Evolutionary conservation across 768 basidiomycete genomes (phyloP).

Genomic region (Brasilioporus rufonigricans): DNA sequence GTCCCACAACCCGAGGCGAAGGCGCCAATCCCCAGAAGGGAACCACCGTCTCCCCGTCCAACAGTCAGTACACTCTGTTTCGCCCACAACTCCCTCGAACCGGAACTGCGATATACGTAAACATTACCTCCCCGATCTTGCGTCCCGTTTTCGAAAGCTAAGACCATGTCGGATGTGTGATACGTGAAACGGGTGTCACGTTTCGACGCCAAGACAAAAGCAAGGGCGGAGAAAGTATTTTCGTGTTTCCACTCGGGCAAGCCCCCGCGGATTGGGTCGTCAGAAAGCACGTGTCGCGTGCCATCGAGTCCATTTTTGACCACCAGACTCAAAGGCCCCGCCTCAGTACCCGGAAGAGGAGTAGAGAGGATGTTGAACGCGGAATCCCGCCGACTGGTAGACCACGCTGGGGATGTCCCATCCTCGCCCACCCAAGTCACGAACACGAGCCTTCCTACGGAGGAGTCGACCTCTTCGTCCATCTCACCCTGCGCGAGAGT

Average conservation of each 20-base stretch:
- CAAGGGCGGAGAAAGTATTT: slow-evolving; percentile 84
- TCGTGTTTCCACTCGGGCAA: slow-evolving; percentile 64
- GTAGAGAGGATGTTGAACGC: slow-evolving; percentile 63
- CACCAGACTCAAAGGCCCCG: slow-evolving; percentile 44
- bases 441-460: slow-evolving; percentile 62
- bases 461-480: slow-evolving; percentile 84
- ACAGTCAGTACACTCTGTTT: slow-evolving; percentile 82
- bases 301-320: slow-evolving; percentile 77
- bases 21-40: slow-evolving; percentile 72
- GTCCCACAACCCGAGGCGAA: slow-evolving; percentile 34
- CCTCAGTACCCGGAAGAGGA: slow-evolving; percentile 56
- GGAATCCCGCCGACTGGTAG: slow-evolving; percentile 30
- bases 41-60: slow-evolving; percentile 65
- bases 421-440: slow-evolving; percentile 65
- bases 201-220: slow-evolving; percentile 94
- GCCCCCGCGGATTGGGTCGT: slow-evolving; percentile 11
- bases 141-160: slow-evolving; percentile 83
- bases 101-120: slow-evolving; percentile 74
- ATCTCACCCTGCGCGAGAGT: slow-evolving; percentile 85
- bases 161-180: slow-evolving; percentile 57
- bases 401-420: slow-evolving; percentile 47
- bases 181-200: slow-evolving; percentile 85
- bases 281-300: slow-evolving; percentile 51
- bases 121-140: slow-evolving; percentile 73
- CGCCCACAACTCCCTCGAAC: slow-evolving; percentile 54